These are phyloP conservation scores for Pholiota adiposa DNA, from an alignment of 1,284 basidiomycete species.

Conservation along the genomic window DNA sequence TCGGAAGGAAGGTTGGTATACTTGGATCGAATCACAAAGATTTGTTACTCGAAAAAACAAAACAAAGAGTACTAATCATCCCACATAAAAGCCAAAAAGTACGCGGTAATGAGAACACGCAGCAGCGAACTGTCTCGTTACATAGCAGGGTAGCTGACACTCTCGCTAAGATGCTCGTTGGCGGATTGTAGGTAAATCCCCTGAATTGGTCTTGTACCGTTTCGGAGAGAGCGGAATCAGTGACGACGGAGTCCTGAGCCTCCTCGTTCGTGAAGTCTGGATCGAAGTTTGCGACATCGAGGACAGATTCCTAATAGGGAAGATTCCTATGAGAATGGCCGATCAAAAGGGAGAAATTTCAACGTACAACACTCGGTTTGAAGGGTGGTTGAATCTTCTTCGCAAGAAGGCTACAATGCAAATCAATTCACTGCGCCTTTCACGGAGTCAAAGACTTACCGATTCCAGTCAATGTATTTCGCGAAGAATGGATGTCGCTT, in stretches of 20 bases:
- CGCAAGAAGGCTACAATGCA: slow-evolving; percentile 70
- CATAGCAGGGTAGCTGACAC: slow-evolving; percentile 61
- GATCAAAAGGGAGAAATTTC: background rate
- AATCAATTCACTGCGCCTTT: background rate
- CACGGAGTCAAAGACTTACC: slow-evolving; percentile 39
- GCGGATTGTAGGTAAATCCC: slow-evolving; percentile 84
- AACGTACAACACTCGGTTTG: slow-evolving; percentile 91
- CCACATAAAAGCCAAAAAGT: background rate
- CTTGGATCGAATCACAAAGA: background rate
- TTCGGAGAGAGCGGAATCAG: slow-evolving; percentile 89
- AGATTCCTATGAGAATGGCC: too few species aligned
- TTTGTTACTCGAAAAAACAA: background rate
- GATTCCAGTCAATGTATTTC: slow-evolving; percentile 91
- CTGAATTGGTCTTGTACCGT: slow-evolving; percentile 95
- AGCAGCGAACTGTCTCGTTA: slow-evolving; percentile 11
- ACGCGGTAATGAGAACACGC: background rate
- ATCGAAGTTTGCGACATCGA: slow-evolving; percentile 92
- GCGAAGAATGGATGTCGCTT: slow-evolving; percentile 96
- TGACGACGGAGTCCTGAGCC: slow-evolving; percentile 92
- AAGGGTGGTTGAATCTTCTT: slow-evolving; percentile 99
- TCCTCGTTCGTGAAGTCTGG: slow-evolving; percentile 94
- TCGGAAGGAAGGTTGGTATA: background rate
- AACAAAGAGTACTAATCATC: background rate
- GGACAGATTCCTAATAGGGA: slow-evolving; percentile 74
- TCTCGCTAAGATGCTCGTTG: slow-evolving; percentile 81